Evolutionary conservation across 2,329 filamentous ascomycete genomes (phyloP).

Genomic region (Knufia petricola): DNA sequence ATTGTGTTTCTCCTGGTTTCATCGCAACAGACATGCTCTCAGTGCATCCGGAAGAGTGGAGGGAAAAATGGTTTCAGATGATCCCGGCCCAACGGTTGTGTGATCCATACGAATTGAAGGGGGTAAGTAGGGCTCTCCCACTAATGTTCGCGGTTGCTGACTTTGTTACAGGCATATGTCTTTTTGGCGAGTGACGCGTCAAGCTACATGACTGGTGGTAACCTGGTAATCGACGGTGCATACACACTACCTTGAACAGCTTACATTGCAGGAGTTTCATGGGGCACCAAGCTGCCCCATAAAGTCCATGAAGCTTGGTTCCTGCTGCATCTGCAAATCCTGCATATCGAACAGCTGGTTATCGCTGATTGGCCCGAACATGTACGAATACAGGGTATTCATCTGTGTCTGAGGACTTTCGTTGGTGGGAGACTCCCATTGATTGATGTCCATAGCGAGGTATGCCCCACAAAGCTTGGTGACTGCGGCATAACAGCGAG

Average conservation of each 20-base stretch:
- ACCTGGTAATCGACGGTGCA: constrained; percentile 40
- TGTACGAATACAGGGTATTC: constrained; percentile 21
- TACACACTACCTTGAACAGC: constrained; percentile 28
- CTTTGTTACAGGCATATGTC: constrained; percentile 30
- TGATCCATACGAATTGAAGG: constrained; percentile 32
- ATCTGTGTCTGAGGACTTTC: constrained; percentile 23
- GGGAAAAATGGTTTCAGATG: constrained; percentile 31
- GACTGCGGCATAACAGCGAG: constrained; percentile 17
- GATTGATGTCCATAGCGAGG: constrained; percentile 11
- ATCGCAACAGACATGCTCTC: constrained; percentile 32
- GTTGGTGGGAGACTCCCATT: constrained; percentile 16
- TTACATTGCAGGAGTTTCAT: neutral
- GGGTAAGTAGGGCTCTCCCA: constrained; percentile 20
- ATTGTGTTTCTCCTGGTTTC: constrained; percentile 34
- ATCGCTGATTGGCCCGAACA: constrained; percentile 14
- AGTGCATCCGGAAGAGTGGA: constrained; percentile 29
- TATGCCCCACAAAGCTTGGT: constrained; percentile 18
- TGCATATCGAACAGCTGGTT: constrained; percentile 1
- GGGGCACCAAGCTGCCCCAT: constrained; percentile 2
- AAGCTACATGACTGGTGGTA: constrained; percentile 39
- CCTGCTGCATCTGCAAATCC: constrained; percentile 8
- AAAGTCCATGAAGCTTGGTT: constrained; percentile 8
- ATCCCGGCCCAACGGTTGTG: constrained; percentile 32
- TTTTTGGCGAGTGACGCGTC: constrained; percentile 38
- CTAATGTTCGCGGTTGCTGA: neutral